Evolutionary conservation across 2,329 filamentous ascomycete species (phyloP), one percentile per base, ranked within the genome.

Genomic region (Triangularia setosa): DNA sequence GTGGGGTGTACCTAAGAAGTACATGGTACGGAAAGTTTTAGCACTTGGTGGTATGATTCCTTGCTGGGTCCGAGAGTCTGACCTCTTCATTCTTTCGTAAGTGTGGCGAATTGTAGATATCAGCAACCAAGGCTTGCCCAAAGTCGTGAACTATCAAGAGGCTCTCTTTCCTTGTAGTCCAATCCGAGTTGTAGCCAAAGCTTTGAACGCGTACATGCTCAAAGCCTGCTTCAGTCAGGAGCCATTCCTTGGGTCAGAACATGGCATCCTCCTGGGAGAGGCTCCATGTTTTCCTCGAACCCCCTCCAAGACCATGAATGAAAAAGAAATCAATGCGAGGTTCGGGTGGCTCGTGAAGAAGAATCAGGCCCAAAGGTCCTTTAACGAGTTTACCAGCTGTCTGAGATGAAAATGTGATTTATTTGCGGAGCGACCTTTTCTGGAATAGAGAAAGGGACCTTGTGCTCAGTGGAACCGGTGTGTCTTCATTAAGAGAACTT

Each of bases 181-280:
- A 63, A 14, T 48, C 65, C 55, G 63, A 67, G 60, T 75, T 75
- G 64, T 73, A 74, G 30, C 65, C 69, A 65, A 72, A 75, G 55
- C 61, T 71, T 40, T 70, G 68, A 27, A 75, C 60, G 53, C 70
- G 64, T 27, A 69, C 67, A 52, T 73, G 66, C 9, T 72, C 21
- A 24, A 77, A 69, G 0, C 67, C 73, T 0, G 65, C 35, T 18
- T 77, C 75, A 21, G 55, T 55, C 0, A 78, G 75, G 0, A 55
- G 52, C 75, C 75, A 80, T 23, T 69, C 58, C 62, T 74, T 64
- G 0, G 79, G 79, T 79, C 79, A 80, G 65, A 77, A 80, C 16
- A 72, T 64, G 4, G 59, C 61, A 0, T 66, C 70, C 40, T 75
- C 69, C 2, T 65, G 28, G 1, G 71, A 67, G 16, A 5, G 75